Percentiles rank a stretch among this genome's conserved stretches.
phyloP scores from a whole-genome alignment of 176 grass and related monocot genomes.

The Oryza glaberrima region DNA sequence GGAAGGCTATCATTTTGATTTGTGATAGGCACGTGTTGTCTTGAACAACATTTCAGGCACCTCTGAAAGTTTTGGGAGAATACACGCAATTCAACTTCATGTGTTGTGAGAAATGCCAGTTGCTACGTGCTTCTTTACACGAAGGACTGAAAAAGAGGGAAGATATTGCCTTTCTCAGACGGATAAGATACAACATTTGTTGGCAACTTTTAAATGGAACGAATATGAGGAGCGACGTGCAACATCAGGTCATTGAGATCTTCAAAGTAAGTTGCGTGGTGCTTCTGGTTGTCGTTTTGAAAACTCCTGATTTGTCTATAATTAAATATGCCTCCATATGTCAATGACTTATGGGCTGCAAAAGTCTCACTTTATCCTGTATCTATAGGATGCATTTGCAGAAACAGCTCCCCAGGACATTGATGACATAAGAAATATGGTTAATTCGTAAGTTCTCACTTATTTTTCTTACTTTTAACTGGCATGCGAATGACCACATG shows the following conservation, averaged over 20 bases:
- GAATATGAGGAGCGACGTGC: conserved; percentile 25
- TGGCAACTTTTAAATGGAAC: conserved; percentile 77
- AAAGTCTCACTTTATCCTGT: conserved; percentile 46
- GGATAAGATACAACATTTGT: conserved; percentile 44
- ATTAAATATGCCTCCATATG: conserved; percentile 32
- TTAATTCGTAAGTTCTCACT: conserved; percentile 64
- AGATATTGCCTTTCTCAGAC: conserved; percentile 42
- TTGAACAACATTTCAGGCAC: conserved; percentile 46
- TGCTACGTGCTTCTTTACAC: conserved; percentile 45
- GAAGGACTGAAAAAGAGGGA: conserved; percentile 40
- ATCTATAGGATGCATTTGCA: conserved; percentile 66
- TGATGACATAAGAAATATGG: conserved; percentile 56
- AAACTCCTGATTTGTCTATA: background rate
- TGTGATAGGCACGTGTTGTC: conserved; percentile 29
- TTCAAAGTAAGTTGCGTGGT: conserved; percentile 61
- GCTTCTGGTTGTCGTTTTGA: conserved; percentile 6
- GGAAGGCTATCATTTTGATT: conserved; percentile 22
- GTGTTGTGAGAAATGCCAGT: conserved; percentile 46
- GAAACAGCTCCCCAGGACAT: conserved; percentile 40
- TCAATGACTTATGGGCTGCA: conserved; percentile 37
- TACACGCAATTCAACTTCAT: conserved; percentile 43
- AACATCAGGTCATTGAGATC: conserved; percentile 50
- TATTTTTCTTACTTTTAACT: conserved; percentile 37
- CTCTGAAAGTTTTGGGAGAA: conserved; percentile 53
- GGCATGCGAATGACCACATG: conserved; percentile 16